Evolutionary conservation across 805 yeast species (phyloP).

Genomic region (Zygoascus bituminiphila): DNA sequence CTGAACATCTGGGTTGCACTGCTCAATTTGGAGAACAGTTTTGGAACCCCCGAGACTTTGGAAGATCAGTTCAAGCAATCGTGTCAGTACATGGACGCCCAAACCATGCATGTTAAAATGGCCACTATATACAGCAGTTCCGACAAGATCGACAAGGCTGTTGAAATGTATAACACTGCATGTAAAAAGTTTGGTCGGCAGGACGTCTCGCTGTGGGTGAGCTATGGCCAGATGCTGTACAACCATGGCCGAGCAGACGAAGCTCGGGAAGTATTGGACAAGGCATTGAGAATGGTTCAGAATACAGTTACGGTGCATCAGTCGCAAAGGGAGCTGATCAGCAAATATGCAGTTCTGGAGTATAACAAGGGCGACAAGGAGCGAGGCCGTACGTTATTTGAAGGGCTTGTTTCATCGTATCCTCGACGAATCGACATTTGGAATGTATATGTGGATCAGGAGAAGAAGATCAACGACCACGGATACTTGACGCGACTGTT

Average conservation of each 20-base stretch:
- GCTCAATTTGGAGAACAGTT: constrained; percentile 85
- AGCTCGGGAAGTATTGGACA: constrained; percentile 67
- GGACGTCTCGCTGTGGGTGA: constrained; percentile 65
- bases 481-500: constrained; percentile 67
- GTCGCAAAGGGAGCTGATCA: constrained; percentile 55
- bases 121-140: constrained; percentile 72
- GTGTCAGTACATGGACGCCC: constrained; percentile 86
- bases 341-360: constrained; percentile 84
- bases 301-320: constrained; percentile 39
- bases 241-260: constrained; percentile 39
- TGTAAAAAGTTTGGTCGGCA: constrained; percentile 73
- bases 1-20: constrained; percentile 93
- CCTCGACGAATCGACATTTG: constrained; percentile 90
- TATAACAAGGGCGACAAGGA: constrained; percentile 83
- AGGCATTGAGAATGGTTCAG: constrained; percentile 62
- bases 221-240: constrained; percentile 68
- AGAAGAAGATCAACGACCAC: constrained; percentile 61
- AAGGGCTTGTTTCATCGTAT: constrained; percentile 81
- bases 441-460: constrained; percentile 94
- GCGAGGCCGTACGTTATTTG: constrained; percentile 90
- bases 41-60: constrained; percentile 77
- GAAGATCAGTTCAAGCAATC: constrained; percentile 77
- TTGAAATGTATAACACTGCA: constrained; percentile 53
- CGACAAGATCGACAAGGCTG: constrained; percentile 56
- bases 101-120: constrained; percentile 70